These are phyloP conservation scores for Calonectria naviculata DNA, from an alignment of 2,329 filamentous ascomycete genomes.

Conservation along the genomic window DNA sequence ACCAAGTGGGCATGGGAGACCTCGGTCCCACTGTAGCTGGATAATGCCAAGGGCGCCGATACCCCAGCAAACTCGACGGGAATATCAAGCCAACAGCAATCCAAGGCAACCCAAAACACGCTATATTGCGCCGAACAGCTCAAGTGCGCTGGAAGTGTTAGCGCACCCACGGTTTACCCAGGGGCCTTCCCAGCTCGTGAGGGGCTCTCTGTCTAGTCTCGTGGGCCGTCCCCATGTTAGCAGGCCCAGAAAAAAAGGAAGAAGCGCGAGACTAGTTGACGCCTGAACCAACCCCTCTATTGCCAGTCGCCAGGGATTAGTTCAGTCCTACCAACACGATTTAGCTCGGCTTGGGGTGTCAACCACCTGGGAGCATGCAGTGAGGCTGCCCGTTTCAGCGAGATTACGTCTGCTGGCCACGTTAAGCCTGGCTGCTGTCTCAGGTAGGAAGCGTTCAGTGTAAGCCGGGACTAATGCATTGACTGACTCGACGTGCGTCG, in stretches of 20 bases:
- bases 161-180: conserved; percentile 7
- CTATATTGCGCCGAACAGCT: not conserved
- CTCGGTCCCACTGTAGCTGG: not conserved
- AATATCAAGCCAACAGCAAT: not conserved
- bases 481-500: conserved; percentile 8
- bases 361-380: not conserved
- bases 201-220: not conserved
- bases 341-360: not conserved
- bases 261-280: not conserved
- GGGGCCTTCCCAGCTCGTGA: not conserved
- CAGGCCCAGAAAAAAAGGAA: not conserved
- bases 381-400: not conserved
- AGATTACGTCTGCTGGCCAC: not conserved
- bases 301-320: not conserved
- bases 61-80: not conserved
- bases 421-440: conserved; percentile 7
- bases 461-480: conserved; percentile 14
- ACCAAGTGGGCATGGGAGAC: not conserved
- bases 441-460: conserved; percentile 3
- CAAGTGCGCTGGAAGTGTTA: not conserved
- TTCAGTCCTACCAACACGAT: not conserved
- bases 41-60: not conserved
- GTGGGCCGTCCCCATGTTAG: not conserved
- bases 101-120: not conserved
- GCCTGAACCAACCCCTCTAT: not conserved